phyloP scores from a whole-genome alignment of 139 green algal species.

The Chlamydomonas sp. region DNA sequence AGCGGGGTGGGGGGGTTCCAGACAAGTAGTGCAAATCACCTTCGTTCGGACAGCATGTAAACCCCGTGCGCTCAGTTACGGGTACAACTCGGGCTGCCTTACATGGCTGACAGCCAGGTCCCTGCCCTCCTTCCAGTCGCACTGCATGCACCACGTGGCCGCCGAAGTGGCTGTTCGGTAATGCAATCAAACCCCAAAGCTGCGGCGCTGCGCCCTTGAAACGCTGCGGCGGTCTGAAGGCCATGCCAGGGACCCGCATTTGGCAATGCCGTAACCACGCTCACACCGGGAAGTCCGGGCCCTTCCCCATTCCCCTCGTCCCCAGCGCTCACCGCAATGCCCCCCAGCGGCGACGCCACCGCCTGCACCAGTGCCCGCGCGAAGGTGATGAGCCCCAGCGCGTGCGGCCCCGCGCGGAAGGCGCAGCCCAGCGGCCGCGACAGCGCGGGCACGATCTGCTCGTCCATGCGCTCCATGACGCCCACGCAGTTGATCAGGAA shows the following conservation, averaged over 20 bases:
- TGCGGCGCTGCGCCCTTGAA: too few species aligned
- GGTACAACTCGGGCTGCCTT: too few species aligned
- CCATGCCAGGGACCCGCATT: neutral
- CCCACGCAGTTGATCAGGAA: slow-evolving; percentile 13
- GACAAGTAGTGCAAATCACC: too few species aligned
- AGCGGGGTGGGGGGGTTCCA: too few species aligned
- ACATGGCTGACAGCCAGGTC: too few species aligned
- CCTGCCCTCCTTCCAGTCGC: too few species aligned
- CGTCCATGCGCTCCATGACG: slow-evolving; percentile 48
- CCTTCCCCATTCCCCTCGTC: neutral
- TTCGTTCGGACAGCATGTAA: too few species aligned
- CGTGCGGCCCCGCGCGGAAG: slow-evolving; percentile 17
- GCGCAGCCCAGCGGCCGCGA: slow-evolving; percentile 30
- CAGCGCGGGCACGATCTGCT: slow-evolving; percentile 32
- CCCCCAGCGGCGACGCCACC: slow-evolving; percentile 26
- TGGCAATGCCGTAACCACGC: neutral
- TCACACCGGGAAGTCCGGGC: neutral
- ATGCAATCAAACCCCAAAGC: too few species aligned
- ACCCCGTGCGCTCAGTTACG: too few species aligned
- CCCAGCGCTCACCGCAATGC: slow-evolving; percentile 18
- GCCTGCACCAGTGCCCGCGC: slow-evolving; percentile 39
- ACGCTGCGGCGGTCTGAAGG: too few species aligned
- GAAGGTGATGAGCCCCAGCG: slow-evolving; percentile 41
- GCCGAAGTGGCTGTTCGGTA: too few species aligned
- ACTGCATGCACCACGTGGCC: too few species aligned